Evolutionary conservation across 495 filamentous ascomycete genomes (phyloP).

Genomic region (Aspergillus indologenus): DNA sequence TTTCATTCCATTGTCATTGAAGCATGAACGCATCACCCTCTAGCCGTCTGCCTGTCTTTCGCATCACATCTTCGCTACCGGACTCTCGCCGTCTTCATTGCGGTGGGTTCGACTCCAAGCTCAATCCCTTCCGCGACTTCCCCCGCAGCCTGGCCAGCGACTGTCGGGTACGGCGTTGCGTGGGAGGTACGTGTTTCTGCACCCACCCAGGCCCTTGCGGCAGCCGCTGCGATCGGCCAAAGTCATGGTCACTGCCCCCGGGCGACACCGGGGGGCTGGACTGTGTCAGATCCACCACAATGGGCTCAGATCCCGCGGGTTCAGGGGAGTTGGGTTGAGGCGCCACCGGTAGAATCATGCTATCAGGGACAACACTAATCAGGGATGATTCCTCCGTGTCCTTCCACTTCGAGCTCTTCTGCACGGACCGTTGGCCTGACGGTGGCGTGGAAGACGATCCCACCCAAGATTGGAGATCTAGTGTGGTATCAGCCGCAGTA

Average conservation of each 20-base stretch:
- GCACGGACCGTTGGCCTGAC: not conserved
- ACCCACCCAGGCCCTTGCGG: conserved; percentile 38
- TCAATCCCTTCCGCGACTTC: not conserved
- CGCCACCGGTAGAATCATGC: not conserved
- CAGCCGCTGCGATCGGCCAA: conserved; percentile 27
- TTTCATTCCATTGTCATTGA: not conserved
- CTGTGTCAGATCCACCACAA: conserved; percentile 46
- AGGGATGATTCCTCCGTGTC: conserved; percentile 6
- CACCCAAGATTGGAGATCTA: conserved; percentile 10
- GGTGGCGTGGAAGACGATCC: conserved; percentile 14
- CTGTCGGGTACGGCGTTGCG: conserved; percentile 18
- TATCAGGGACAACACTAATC: conserved; percentile 15
- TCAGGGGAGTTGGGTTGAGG: conserved; percentile 4
- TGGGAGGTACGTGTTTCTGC: conserved; percentile 25
- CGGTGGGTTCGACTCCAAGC: not conserved
- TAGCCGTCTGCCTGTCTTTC: too few species aligned
- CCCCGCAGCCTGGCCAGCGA: conserved; percentile 4
- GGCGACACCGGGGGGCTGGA: conserved; percentile 37
- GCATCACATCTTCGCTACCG: not conserved
- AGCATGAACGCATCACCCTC: not conserved
- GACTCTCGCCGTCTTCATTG: not conserved
- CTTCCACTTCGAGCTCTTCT: conserved; percentile 5
- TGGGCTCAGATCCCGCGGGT: conserved; percentile 25
- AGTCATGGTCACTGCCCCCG: conserved; percentile 28
- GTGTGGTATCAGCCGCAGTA: conserved; percentile 11